Evolutionary conservation across 768 basidiomycete species (phyloP), one percentile per base, ranked within the genome.

Genomic region (Macrolepiota fuliginosa): DNA sequence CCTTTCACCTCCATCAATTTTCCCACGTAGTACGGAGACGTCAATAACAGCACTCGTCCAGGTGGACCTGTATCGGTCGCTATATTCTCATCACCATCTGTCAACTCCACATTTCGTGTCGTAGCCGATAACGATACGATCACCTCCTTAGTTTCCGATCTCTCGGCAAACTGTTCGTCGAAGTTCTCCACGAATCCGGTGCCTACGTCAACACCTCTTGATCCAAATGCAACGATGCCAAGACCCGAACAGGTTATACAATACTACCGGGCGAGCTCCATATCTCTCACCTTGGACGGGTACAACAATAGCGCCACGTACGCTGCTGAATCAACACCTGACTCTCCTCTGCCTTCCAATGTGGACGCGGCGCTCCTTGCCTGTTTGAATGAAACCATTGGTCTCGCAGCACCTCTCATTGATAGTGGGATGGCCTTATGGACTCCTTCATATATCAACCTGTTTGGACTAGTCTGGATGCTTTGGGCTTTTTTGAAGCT

Each of bases 261-360:
- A 57, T 88, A 88, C 66, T 88, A 81, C 66, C 83, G 87, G 29
- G 79, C 84, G 0, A 83, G 81, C 64, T 82, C 79, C 42, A 77
- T 83, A 29, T 81, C 77, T 3, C 77, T 88, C 6, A 79, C 81
- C 0, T 74, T 87, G 6, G 81, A 87, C 52, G 83, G 81, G 1
- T 88, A 87, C 69, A 86, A 87, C 65, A 80, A 87, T 66, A 80
- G 82, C 0, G 81, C 79, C 2, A 81, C 79, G 1, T 71, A 83
- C 39, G 68, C 68, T 7, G 51, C 63, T 9, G 66, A 65, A 24
- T 58, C 60, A 25, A 62, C 56, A 1, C 47, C 54, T 29, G 66
- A 67, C 29, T 56, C 54, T 2, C 65, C 66, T 25, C 47, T 69
- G 11, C 61, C 66, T 7, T 54, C 47, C 1, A 46, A 42, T 25